These are phyloP conservation scores for Aspergillus aculeatus DNA, from an alignment of 2,329 filamentous ascomycete species.

Conservation along the genomic window DNA sequence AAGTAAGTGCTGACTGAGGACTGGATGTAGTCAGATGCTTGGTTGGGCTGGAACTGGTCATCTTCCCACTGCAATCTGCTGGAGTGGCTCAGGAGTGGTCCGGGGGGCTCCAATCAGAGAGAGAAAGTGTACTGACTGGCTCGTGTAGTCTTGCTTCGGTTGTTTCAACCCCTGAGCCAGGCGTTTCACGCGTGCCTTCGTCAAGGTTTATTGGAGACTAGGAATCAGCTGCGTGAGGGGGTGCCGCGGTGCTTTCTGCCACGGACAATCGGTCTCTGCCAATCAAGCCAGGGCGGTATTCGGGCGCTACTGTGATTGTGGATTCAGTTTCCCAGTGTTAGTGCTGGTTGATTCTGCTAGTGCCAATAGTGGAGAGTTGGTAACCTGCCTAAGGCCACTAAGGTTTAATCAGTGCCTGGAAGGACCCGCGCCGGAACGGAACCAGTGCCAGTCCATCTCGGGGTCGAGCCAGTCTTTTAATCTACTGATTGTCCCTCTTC, in stretches of 20 bases:
- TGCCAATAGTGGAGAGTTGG: neutral
- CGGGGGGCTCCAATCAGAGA: conserved; percentile 4
- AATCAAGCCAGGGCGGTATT: neutral
- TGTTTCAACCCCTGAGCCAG: conserved; percentile 13
- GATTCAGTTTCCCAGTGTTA: neutral
- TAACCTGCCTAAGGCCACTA: neutral
- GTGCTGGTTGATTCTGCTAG: too few relatives aligned
- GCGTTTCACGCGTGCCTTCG: conserved; percentile 11
- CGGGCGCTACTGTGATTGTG: neutral
- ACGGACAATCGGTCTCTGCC: neutral
- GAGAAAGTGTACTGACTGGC: conserved; percentile 1
- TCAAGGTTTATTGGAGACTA: conserved; percentile 5
- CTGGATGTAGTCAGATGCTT: neutral
- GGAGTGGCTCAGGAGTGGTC: neutral
- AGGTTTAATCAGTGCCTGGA: neutral
- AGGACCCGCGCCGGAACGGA: neutral
- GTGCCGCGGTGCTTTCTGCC: neutral
- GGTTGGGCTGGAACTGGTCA: neutral
- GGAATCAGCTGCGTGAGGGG: neutral
- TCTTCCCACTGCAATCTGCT: neutral
- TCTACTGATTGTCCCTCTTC: neutral
- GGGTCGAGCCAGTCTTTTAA: neutral
- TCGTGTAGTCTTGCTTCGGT: conserved; percentile 4
- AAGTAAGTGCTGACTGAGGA: neutral
- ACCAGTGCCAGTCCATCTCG: neutral